A percentile compares a stretch with the other conserved stretches of the same genome.
Evolutionary conservation across 2,329 filamentous ascomycete genomes (phyloP).

Genomic region (Phialophora chinensis): DNA sequence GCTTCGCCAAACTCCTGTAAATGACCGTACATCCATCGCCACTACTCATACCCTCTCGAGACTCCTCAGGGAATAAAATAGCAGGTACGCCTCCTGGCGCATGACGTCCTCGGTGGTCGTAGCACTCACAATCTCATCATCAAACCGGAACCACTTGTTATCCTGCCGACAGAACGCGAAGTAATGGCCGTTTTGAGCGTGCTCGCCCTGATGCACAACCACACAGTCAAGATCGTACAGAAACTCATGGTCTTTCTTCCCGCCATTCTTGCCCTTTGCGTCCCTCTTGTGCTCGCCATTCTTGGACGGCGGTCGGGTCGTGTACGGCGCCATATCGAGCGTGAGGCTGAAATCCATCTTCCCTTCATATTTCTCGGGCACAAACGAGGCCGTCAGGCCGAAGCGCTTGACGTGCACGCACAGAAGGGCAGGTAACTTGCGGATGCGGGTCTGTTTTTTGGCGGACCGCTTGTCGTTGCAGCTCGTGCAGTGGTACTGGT

Average conservation of each 20-base stretch:
- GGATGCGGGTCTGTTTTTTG: slow-evolving; percentile 82
- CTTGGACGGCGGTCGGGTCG: slow-evolving; percentile 63
- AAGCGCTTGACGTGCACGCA: slow-evolving; percentile 82
- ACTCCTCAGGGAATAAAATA: slow-evolving; percentile 71
- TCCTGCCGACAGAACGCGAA: slow-evolving; percentile 75
- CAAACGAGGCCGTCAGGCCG: slow-evolving; percentile 34
- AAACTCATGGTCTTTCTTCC: slow-evolving; percentile 59
- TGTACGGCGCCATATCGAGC: slow-evolving; percentile 90
- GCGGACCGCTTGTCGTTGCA: slow-evolving; percentile 76
- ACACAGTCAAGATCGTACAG: slow-evolving; percentile 88
- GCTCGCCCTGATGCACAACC: slow-evolving; percentile 80
- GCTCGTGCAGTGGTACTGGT: slow-evolving; percentile 78
- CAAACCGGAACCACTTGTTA: slow-evolving; percentile 87
- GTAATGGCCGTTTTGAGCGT: slow-evolving; percentile 85
- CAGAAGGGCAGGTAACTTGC: slow-evolving; percentile 82
- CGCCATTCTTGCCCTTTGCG: slow-evolving; percentile 14
- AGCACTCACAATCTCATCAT: slow-evolving; percentile 88
- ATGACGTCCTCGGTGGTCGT: slow-evolving; percentile 85
- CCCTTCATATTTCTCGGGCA: slow-evolving; percentile 79
- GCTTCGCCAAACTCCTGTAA: neutral
- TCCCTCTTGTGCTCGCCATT: slow-evolving; percentile 36
- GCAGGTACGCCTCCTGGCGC: slow-evolving; percentile 81
- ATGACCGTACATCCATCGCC: neutral
- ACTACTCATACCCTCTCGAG: slow-evolving; percentile 27
- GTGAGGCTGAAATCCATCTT: slow-evolving; percentile 83